Conservation (phyloP, 345 rosid genomes). For the Conringia planisiliqua region DNA sequence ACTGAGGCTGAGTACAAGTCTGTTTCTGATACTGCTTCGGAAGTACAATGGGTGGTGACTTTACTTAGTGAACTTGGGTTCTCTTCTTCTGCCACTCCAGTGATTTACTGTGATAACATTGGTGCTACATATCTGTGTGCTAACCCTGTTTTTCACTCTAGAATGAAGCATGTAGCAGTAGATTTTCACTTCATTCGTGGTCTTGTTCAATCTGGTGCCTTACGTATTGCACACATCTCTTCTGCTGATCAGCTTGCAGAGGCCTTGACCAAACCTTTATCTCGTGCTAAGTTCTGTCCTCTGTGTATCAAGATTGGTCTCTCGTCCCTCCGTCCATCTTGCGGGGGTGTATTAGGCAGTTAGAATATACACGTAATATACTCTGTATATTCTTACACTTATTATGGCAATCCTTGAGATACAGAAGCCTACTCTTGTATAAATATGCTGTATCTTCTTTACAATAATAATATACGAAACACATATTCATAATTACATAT, state of each 20-base stretch:
- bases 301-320: not conserved
- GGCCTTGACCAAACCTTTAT: not conserved
- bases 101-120: not conserved
- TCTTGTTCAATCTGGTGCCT: rapidly evolving
- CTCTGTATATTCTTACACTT: too few species aligned
- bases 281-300: not conserved
- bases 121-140: not conserved
- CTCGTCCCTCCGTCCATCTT: not conserved
- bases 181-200: not conserved
- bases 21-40: not conserved
- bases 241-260: not conserved
- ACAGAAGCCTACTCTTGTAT: too few species aligned
- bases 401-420: too few species aligned
- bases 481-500: too few species aligned
- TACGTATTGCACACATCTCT: not conserved
- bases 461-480: too few species aligned
- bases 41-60: not conserved
- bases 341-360: not conserved
- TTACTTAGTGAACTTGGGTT: not conserved
- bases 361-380: too few species aligned
- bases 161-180: not conserved
- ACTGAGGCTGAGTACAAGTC: not conserved
- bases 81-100: rapidly evolving
- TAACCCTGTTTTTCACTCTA: not conserved
- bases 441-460: too few species aligned